These are phyloP conservation scores for Fusarium bactridioides DNA, from an alignment of 2,329 filamentous ascomycete genomes.

Conservation along the genomic window DNA sequence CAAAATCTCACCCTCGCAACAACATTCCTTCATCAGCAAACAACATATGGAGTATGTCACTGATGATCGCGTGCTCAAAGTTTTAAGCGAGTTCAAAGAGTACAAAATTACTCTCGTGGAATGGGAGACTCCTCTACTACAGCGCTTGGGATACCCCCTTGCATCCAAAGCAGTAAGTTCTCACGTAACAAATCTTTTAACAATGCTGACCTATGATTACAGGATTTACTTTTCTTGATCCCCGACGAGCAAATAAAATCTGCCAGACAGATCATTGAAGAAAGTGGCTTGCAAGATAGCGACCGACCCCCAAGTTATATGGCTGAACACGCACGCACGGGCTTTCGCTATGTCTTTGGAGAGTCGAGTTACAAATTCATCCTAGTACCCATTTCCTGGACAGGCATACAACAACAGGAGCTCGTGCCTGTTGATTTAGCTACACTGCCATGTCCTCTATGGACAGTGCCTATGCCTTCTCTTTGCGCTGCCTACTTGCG, in stretches of 20 bases:
- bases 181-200: fast-evolving
- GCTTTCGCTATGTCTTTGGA: neutral
- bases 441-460: neutral
- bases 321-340: neutral
- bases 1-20: neutral
- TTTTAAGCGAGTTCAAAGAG: neutral
- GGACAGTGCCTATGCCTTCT: fast-evolving
- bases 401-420: neutral
- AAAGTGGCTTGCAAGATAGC: fast-evolving
- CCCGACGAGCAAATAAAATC: fast-evolving
- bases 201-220: neutral
- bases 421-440: fast-evolving
- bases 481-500: neutral
- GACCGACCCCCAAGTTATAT: neutral
- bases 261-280: fast-evolving
- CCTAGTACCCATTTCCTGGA: neutral
- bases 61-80: neutral
- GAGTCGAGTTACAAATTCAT: neutral
- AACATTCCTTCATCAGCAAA: neutral
- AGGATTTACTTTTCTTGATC: neutral
- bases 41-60: neutral
- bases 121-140: neutral
- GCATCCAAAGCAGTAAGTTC: neutral
- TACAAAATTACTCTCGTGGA: neutral
- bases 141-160: fast-evolving